These are phyloP conservation scores for Neofusicoccum sp. DNA, from an alignment of 2,329 filamentous ascomycete genomes.

Conservation along the genomic window DNA sequence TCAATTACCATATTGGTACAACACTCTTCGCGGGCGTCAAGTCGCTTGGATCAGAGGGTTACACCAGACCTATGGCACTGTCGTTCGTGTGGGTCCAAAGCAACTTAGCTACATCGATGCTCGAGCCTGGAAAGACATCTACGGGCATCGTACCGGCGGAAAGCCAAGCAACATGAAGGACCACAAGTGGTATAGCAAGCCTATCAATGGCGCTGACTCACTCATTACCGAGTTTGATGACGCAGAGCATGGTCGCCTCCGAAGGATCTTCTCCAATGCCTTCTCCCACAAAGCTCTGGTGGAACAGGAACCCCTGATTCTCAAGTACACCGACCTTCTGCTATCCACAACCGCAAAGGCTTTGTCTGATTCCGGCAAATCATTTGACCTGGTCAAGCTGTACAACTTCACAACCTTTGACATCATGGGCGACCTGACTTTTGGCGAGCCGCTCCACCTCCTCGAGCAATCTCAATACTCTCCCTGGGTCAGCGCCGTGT, in stretches of 20 bases:
- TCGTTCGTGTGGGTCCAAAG: slow-evolving; percentile 44
- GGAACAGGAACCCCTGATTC: slow-evolving; percentile 44
- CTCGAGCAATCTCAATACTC: slow-evolving; percentile 30
- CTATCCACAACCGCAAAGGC: slow-evolving; percentile 36
- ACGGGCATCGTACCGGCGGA: slow-evolving; percentile 37
- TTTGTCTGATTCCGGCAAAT: not conserved
- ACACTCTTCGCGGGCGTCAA: slow-evolving; percentile 42
- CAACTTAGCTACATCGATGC: slow-evolving; percentile 49
- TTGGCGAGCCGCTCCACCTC: slow-evolving; percentile 35
- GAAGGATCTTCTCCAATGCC: slow-evolving; percentile 43
- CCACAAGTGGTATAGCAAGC: slow-evolving; percentile 30
- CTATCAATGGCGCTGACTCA: slow-evolving; percentile 38
- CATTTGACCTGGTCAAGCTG: slow-evolving; percentile 23
- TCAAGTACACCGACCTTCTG: slow-evolving; percentile 44
- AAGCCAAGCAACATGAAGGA: slow-evolving; percentile 31
- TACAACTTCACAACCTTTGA: slow-evolving; percentile 40
- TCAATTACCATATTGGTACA: slow-evolving; percentile 37
- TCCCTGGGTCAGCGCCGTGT: slow-evolving; percentile 36
- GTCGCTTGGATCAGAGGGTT: slow-evolving; percentile 41
- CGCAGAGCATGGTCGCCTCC: slow-evolving; percentile 44
- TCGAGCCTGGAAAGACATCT: slow-evolving; percentile 45
- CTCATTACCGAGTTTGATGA: slow-evolving; percentile 36
- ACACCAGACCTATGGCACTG: slow-evolving; percentile 42
- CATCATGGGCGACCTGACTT: slow-evolving; percentile 38
- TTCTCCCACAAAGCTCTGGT: slow-evolving; percentile 44